phyloP scores from a whole-genome alignment of 2,329 filamentous ascomycete genomes.

The Blastomyces parvus region DNA sequence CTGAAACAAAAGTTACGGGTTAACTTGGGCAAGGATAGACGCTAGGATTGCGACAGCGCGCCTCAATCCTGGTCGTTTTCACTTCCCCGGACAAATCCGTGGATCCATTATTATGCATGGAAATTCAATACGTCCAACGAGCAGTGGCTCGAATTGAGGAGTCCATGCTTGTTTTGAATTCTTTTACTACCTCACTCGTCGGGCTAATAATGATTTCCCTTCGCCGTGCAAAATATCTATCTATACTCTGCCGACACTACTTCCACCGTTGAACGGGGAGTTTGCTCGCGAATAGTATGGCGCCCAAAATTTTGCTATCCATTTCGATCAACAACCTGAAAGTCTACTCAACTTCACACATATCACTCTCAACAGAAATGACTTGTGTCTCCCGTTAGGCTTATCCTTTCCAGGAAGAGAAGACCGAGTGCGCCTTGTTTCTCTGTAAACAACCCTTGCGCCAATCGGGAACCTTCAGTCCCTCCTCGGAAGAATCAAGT shows the following conservation, averaged over 20 bases:
- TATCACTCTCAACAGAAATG: no score
- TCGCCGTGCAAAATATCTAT: not conserved
- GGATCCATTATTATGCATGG: not conserved
- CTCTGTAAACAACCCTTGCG: no score
- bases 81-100: not conserved
- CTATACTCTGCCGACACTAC: not conserved
- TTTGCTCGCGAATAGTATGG: not conserved
- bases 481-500: no score
- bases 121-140: not conserved
- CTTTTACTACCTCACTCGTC: not conserved
- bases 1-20: not conserved
- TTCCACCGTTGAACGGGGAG: not conserved
- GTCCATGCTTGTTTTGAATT: not conserved
- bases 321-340: no score
- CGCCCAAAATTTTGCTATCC: not conserved
- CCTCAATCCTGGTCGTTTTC: not conserved
- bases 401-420: no score
- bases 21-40: not conserved
- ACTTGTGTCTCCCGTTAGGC: no score
- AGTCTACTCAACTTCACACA: no score
- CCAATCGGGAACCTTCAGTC: no score
- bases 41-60: not conserved
- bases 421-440: no score
- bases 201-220: not conserved
- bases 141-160: not conserved